Percentiles rank a stretch among this genome's conserved stretches.
phyloP scores from a whole-genome alignment of 768 basidiomycete genomes.

The Lactarius deliciosus region DNA sequence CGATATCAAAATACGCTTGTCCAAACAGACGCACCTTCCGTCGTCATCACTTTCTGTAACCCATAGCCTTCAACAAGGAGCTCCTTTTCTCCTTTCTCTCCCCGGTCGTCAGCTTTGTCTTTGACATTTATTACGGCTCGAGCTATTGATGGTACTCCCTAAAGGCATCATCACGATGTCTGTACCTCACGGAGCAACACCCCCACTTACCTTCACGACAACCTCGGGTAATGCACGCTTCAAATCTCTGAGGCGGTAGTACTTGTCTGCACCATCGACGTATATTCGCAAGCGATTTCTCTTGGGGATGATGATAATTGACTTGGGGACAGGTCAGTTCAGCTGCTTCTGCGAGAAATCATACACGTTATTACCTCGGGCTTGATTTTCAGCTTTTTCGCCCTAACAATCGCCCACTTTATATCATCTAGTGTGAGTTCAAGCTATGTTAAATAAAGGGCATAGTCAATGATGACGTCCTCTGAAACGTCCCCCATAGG shows the following conservation, averaged over 20 bases:
- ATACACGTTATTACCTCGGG: constrained; percentile 55
- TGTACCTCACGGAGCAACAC: not conserved
- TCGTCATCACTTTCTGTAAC: constrained; percentile 93
- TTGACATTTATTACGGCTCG: constrained; percentile 97
- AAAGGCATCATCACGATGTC: not conserved
- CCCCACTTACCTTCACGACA: constrained; percentile 75
- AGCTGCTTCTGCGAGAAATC: not conserved
- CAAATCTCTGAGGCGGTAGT: constrained; percentile 80
- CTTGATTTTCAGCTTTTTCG: constrained; percentile 91
- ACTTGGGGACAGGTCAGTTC: constrained; percentile 40
- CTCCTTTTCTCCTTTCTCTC: constrained; percentile 87
- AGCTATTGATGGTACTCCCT: constrained; percentile 86
- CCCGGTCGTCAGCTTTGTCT: constrained; percentile 75
- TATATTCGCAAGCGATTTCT: constrained; percentile 78
- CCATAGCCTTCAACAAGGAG: constrained; percentile 97
- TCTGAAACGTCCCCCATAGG: not conserved
- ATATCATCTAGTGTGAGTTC: constrained; percentile 92
- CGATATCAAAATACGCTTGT: not conserved
- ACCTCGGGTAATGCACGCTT: constrained; percentile 82
- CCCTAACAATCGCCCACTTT: constrained; percentile 83
- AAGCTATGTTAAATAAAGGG: constrained; percentile 49
- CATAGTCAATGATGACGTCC: not conserved
- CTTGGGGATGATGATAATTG: constrained; percentile 73
- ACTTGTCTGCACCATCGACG: constrained; percentile 74
- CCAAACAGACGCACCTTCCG: constrained; percentile 63